These are phyloP conservation scores for Suhomyces yuchorum DNA, from an alignment of 1,139 yeast genomes.

Conservation along the genomic window DNA sequence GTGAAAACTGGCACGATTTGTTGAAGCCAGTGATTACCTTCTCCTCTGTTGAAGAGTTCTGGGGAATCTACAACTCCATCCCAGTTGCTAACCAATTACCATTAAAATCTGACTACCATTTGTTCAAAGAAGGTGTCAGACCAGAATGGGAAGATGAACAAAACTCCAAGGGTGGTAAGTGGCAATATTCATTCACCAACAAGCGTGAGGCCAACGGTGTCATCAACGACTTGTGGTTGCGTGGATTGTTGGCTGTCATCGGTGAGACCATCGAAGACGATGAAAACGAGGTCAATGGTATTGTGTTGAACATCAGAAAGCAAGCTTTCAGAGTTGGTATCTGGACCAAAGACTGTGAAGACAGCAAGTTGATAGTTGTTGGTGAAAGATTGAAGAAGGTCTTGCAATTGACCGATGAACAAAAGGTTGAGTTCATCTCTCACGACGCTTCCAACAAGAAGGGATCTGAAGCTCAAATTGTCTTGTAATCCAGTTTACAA, in stretches of 20 bases:
- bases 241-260: conserved; percentile 85
- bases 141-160: conserved; percentile 98
- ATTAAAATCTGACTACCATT: conserved; percentile 89
- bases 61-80: conserved; percentile 96
- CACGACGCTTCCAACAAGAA: conserved; percentile 57
- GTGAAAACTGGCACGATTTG: conserved; percentile 91
- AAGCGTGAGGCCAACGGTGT: conserved; percentile 60
- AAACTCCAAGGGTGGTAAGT: conserved; percentile 91
- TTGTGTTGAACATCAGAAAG: conserved; percentile 85
- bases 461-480: conserved; percentile 46
- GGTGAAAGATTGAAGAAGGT: conserved; percentile 87
- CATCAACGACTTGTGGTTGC: conserved; percentile 91
- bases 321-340: conserved; percentile 83
- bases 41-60: conserved; percentile 93
- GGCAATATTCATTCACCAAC: conserved; percentile 74
- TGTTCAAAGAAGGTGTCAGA: conserved; percentile 90
- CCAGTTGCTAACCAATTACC: conserved; percentile 94
- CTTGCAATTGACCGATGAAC: conserved; percentile 66
- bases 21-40: conserved; percentile 92
- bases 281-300: conserved; percentile 91
- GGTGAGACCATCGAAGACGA: conserved; percentile 95
- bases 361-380: conserved; percentile 61
- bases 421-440: conserved; percentile 73
- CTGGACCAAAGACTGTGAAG: conserved; percentile 88
- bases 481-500: conserved; percentile 28